Evolutionary conservation across 1,284 basidiomycete species (phyloP).

Genomic region (Athelia psychrophila): DNA sequence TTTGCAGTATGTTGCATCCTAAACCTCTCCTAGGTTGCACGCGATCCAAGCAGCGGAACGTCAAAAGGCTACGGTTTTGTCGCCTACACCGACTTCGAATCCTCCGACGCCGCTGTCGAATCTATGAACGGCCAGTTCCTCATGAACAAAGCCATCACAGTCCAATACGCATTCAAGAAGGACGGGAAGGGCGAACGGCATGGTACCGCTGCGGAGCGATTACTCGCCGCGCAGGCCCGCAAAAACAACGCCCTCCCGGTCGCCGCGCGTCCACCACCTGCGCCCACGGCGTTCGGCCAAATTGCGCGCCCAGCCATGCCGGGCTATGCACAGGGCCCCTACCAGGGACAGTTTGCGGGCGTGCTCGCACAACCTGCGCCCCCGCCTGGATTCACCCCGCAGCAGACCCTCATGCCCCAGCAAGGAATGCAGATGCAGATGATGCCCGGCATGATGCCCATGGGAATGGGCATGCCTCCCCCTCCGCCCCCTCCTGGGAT

Average conservation of each 20-base stretch:
- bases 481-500: constrained; percentile 44
- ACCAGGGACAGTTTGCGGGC: constrained; percentile 88
- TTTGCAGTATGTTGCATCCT: constrained; percentile 4
- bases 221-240: constrained; percentile 92
- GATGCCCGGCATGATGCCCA: constrained; percentile 45
- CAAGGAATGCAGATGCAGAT: constrained; percentile 24
- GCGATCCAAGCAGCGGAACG: constrained; percentile 80
- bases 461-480: constrained; percentile 36
- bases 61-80: constrained; percentile 98
- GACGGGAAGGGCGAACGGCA: constrained; percentile 98
- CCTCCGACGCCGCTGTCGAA: constrained; percentile 94
- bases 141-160: constrained; percentile 96
- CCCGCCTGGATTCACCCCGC: constrained; percentile 67
- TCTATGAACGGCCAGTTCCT: constrained; percentile 97
- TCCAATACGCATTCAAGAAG: constrained; percentile 99
- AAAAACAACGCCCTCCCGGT: constrained; percentile 90
- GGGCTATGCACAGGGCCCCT: constrained; percentile 60
- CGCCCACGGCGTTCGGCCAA: constrained; percentile 62
- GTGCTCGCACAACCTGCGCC: constrained; percentile 71
- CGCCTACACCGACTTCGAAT: constrained; percentile 95
- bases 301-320: constrained; percentile 52
- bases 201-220: constrained; percentile 91
- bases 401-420: constrained; percentile 59
- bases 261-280: constrained; percentile 65
- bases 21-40: constrained; percentile 67